Base-by-base conservation (phyloP, 1,139 yeast species). In the Debaryomycetaceae sp. region DNA sequence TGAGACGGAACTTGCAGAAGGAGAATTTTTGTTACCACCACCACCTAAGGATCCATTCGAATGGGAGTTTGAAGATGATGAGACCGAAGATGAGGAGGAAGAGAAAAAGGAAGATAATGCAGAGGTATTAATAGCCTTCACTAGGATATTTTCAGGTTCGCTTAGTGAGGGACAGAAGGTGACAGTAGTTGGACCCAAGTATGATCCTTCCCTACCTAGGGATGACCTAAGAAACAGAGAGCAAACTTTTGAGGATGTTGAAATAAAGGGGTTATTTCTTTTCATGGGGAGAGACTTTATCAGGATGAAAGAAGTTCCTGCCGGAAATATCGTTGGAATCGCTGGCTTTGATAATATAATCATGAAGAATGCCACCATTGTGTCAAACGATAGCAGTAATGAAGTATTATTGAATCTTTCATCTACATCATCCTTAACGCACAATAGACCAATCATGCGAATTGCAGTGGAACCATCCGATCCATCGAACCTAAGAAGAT, bases 251-350 rank as follows among this genome's bases (percentile, higher is more conserved):
- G 53, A 61, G 27, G 68, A 69, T 14, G 62, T 72, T 13, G 72
- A 66, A 43, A 77, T 95, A 33, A 77, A 85, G 11, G 88, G 85
- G 40, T 68, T 95, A 39, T 91, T 80, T 58, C 69, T 93, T 49
- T 74, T 95, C 42, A 95, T 95, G 99, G 99, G 99, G 11, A 75
- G 93, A 50, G 98, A 93, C 49, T 72, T 93, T 44, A 82, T 90
- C 2, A 75, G 89, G 9, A 73, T 95, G 54, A 77, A 84, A 30
- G 76, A 75, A 9, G 97, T 93, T 4, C 97, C 97, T 1, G 95
- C 98, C 1, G 99, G 99, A 34, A 89, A 87, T 54, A 89, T 95
- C 52, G 95, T 89, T 6, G 99, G 98, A 40, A 85, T 95, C 43
- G 95, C 90, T 24, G 99, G 99, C 0, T 73, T 95, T 37, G 97